Percentiles rank a stretch among this genome's conserved stretches.
These are phyloP conservation scores for Trichoderma hamatum DNA, from an alignment of 2,329 filamentous ascomycete species.

Conservation along the genomic window DNA sequence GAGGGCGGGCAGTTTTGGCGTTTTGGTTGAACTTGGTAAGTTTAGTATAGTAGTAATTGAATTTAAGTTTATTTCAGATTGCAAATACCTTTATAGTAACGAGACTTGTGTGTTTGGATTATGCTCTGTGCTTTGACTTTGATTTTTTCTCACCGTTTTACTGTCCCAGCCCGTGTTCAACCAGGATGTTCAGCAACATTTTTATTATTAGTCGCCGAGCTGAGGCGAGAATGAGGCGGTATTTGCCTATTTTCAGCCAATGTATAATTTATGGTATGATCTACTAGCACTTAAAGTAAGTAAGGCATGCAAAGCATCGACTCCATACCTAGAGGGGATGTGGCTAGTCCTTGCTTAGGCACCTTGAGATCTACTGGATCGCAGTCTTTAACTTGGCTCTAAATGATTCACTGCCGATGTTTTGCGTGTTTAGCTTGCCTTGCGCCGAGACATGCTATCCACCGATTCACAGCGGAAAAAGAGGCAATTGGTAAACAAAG, in stretches of 20 bases:
- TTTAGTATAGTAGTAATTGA: slow-evolving; percentile 4
- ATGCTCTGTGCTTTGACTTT: not conserved
- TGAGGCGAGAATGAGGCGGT: not conserved
- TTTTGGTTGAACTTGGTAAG: slow-evolving; percentile 5
- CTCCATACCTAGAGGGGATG: not conserved
- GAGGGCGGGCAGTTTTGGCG: too few relatives aligned
- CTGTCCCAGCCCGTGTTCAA: not conserved
- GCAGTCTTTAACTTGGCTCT: not conserved
- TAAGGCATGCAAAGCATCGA: slow-evolving; percentile 1
- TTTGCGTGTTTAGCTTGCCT: not conserved
- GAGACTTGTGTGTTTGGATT: not conserved
- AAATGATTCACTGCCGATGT: not conserved
- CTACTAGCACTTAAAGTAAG: not conserved
- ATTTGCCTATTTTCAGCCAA: not conserved
- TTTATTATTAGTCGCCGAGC: not conserved
- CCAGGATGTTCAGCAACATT: not conserved
- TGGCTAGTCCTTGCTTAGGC: not conserved
- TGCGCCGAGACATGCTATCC: not conserved
- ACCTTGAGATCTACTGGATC: not conserved
- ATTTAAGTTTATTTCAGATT: not conserved
- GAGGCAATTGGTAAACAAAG: not conserved
- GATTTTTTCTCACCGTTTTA: not conserved
- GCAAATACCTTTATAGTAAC: not conserved
- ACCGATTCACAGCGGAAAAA: not conserved
- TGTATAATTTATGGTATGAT: not conserved